Evolutionary conservation across 441 rosid species (phyloP).

Genomic region (Lepidium campestre): DNA sequence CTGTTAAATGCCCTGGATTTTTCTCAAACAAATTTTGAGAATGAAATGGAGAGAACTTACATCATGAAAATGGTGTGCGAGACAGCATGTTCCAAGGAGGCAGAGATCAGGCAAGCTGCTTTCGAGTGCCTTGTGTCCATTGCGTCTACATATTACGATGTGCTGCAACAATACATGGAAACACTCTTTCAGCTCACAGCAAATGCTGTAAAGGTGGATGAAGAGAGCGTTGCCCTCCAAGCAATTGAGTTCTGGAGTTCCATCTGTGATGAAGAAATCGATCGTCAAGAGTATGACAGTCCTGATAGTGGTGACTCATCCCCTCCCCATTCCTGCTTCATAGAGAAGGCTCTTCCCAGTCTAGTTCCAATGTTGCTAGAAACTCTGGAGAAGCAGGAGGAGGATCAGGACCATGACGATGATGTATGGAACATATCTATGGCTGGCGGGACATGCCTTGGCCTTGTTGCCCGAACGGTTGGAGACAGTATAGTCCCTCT

Average conservation of each 20-base stretch:
- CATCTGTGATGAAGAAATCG: conserved; percentile 94
- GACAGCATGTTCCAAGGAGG: conserved; percentile 77
- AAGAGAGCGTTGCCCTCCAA: conserved; percentile 87
- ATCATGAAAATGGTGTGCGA: conserved; percentile 92
- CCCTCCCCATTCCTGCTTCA: conserved; percentile 53
- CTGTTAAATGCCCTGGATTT: conserved; percentile 77
- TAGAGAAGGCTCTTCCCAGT: conserved; percentile 69
- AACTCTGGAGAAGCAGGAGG: conserved; percentile 82
- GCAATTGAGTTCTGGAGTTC: conserved; percentile 96
- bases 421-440: conserved; percentile 82
- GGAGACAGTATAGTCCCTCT: conserved; percentile 80
- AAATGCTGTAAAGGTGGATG: conserved; percentile 82
- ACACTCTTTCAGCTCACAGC: conserved; percentile 81
- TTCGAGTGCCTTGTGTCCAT: conserved; percentile 93
- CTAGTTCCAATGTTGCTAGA: conserved; percentile 78
- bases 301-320: conserved; percentile 61
- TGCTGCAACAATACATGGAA: conserved; percentile 80
- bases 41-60: conserved; percentile 85
- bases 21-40: conserved; percentile 87
- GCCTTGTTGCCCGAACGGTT: conserved; percentile 90
- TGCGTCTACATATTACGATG: conserved; percentile 78
- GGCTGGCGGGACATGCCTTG: conserved; percentile 98
- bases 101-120: conserved; percentile 80
- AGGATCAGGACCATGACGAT: conserved; percentile 93
- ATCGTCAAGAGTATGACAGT: conserved; percentile 67